Conservation (phyloP, 2,329 filamentous ascomycete genomes). For the Neonectria coccinea region DNA sequence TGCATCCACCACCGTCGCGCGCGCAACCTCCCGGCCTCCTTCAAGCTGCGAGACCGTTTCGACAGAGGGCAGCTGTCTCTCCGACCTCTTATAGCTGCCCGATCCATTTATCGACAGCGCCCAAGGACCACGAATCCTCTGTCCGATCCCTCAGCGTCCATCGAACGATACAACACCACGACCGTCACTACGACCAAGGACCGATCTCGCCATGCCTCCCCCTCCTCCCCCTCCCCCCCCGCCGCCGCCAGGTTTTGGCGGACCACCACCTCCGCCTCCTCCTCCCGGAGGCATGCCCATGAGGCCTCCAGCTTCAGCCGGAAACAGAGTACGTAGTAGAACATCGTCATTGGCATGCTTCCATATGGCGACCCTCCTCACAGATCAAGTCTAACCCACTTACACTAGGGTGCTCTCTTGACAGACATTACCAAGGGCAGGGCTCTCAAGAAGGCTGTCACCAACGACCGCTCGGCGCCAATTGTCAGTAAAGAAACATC, state of each 20-base stretch:
- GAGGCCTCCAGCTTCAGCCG: conserved; percentile 64
- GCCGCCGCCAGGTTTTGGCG: conserved; percentile 72
- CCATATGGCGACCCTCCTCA: background rate
- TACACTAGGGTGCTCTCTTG: conserved; percentile 80
- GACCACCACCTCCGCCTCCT: conserved; percentile 75
- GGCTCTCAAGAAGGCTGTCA: conserved; percentile 84
- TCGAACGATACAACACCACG: conserved; percentile 33
- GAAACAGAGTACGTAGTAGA: conserved; percentile 70
- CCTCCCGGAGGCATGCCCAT: conserved; percentile 65
- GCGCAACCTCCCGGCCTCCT: background rate
- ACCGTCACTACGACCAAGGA: conserved; percentile 21
- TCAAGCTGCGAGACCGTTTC: background rate
- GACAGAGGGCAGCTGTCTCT: conserved; percentile 17
- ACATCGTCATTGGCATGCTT: background rate
- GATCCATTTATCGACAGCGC: conserved; percentile 28
- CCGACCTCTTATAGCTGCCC: conserved; percentile 26
- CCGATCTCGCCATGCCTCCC: conserved; percentile 53
- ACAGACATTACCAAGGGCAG: conserved; percentile 88
- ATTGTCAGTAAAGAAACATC: conserved; percentile 58
- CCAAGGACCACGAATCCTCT: conserved; percentile 31
- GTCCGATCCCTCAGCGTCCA: conserved; percentile 23
- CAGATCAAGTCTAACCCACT: conserved; percentile 22
- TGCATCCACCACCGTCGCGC: conserved; percentile 6
- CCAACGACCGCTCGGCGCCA: conserved; percentile 93
- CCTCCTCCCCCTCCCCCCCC: conserved; percentile 80